phyloP scores from a whole-genome alignment of 148 eudicot species.

The Hydrangea macrophylla region DNA sequence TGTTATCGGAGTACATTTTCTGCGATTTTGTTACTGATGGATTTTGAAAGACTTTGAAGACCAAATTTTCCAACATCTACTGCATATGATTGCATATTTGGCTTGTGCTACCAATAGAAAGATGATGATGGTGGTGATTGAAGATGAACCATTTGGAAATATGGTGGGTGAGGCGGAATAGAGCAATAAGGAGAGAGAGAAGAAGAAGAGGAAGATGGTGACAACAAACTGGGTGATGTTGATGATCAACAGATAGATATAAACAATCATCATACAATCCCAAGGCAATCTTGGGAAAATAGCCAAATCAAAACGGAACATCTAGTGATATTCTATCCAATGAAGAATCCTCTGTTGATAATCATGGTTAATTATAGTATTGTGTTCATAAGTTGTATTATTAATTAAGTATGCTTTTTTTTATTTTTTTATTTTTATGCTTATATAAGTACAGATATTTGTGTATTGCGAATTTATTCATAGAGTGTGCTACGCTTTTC shows the following conservation, averaged over 20 bases:
- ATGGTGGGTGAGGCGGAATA: not conserved
- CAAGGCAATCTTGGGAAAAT: conserved; percentile 19
- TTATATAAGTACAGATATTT: not conserved
- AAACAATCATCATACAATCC: conserved; percentile 17
- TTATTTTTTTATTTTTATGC: no score
- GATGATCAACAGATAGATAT: not conserved
- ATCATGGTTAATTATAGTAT: not conserved
- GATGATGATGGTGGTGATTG: conserved; percentile 8
- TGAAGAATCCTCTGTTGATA: not conserved
- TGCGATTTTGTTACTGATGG: no score
- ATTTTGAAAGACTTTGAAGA: no score
- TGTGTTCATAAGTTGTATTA: no score
- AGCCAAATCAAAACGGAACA: not conserved
- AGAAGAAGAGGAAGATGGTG: not conserved
- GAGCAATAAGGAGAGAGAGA: no score
- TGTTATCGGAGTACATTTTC: no score
- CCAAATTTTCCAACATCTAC: no score
- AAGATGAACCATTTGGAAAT: not conserved
- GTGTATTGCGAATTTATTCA: not conserved
- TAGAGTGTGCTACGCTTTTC: not conserved
- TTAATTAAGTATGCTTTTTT: no score
- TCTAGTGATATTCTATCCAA: not conserved
- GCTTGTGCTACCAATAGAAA: conserved; percentile 4
- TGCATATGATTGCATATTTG: not conserved
- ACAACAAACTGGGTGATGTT: not conserved